Base-by-base conservation (phyloP, 352 stramenopile genomes). In the Phytophthora palmivora region DNA sequence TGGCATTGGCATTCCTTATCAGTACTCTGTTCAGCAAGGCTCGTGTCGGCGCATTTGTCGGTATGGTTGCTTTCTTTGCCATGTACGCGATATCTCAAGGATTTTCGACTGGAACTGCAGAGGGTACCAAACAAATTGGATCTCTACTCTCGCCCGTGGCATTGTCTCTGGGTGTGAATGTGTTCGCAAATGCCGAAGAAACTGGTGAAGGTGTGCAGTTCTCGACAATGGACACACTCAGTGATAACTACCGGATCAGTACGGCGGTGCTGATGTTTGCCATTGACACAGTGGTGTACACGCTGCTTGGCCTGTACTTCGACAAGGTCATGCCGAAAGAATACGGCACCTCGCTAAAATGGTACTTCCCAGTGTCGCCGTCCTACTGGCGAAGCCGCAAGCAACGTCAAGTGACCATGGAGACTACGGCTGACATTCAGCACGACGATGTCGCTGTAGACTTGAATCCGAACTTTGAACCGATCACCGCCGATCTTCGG, bases 251-350 rank as follows among this genome's bases (percentile, higher is more conserved):
- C 62, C 70, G 75, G 2, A 81, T 89, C 39, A 75, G 52, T 33
- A 79, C 66, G 3, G 62, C 70, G 11, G 37, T 98, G 3, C 63
- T 49, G 39, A 88, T 97, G 62, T 82, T 98, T 34, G 42, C 88
- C 1, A 30, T 97, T 6, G 95, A 98, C 54, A 74, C 80, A 1
- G 42, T 97, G n/a, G 32, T 98, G 8, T 98, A 97, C 78, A 92
- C 81, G 18, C 15, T 97, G 1, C 57, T 98, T 1, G 94, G 84
- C 0, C 59, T 89, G 53, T 98, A 98, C 64, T 77, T 98, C 18
- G 90, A 97, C 33, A 28, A 88, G 50, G 88, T 97, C 7, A 73
- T 98, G 15, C 94, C 95, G 0, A 93, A 87, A 49, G 84, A 97
- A 57, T 97, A 94, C 58, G 94, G 94, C 9, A 91, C 88, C 15